Percentiles rank a stretch among this genome's conserved stretches.
Conservation (phyloP, 768 basidiomycete genomes). For the Lactarius indigo region DNA sequence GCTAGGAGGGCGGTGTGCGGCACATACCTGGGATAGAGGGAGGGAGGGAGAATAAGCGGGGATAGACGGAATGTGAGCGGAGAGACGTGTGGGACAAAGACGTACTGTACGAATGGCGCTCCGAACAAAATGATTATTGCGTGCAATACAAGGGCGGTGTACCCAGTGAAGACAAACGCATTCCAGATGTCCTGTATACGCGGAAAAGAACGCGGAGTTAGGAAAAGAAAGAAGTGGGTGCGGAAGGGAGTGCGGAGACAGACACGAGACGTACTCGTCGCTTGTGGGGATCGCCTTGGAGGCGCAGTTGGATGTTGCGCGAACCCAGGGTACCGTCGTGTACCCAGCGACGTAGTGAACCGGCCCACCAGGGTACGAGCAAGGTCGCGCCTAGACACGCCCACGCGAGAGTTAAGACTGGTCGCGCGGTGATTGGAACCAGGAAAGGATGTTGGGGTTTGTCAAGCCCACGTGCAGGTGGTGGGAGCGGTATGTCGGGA, state of each 20-base stretch:
- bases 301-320: constrained; percentile 41
- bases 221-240: not conserved
- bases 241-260: not conserved
- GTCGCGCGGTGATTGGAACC: constrained; percentile 58
- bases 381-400: constrained; percentile 51
- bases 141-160: constrained; percentile 46
- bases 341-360: constrained; percentile 60
- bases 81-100: not conserved
- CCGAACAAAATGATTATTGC: constrained; percentile 63
- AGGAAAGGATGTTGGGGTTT: constrained; percentile 71
- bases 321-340: constrained; percentile 44
- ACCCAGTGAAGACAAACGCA: constrained; percentile 52
- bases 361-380: constrained; percentile 70
- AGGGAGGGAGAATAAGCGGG: constrained; percentile 5
- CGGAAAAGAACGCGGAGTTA: constrained; percentile 6
- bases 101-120: constrained; percentile 62
- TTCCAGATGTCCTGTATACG: constrained; percentile 45
- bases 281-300: constrained; percentile 37
- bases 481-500: constrained; percentile 11
- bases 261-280: constrained; percentile 34
- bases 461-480: constrained; percentile 36
- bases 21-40: constrained; percentile 31
- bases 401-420: constrained; percentile 55
- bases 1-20: constrained; percentile 66
- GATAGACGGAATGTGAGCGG: not conserved